Conservation (phyloP, 805 yeast species). For the Scheffersomyces lignosus region DNA sequence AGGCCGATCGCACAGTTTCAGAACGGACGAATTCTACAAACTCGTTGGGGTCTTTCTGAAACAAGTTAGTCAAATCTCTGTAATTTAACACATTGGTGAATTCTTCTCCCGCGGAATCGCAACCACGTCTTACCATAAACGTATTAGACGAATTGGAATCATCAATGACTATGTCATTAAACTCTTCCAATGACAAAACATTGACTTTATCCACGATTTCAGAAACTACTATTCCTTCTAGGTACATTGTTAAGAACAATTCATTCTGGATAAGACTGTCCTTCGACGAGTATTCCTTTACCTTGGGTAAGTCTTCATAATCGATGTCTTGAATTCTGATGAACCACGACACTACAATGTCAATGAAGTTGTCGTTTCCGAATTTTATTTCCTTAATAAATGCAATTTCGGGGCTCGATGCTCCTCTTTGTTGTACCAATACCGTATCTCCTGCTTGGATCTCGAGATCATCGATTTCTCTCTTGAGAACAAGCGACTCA, state of each 20-base stretch:
- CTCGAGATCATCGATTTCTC: slow-evolving; percentile 44
- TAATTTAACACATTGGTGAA: slow-evolving; percentile 42
- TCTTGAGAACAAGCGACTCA: slow-evolving; percentile 8
- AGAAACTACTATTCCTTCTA: slow-evolving; percentile 41
- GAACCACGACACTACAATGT: slow-evolving; percentile 49
- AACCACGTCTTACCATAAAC: slow-evolving; percentile 44
- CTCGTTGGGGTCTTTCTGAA: slow-evolving; percentile 23
- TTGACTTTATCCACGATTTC: slow-evolving; percentile 46
- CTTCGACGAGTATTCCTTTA: slow-evolving; percentile 11
- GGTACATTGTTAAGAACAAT: slow-evolving; percentile 53
- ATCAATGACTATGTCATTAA: slow-evolving; percentile 31
- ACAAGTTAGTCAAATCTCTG: slow-evolving; percentile 25
- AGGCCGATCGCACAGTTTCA: too few species aligned
- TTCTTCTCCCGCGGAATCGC: slow-evolving; percentile 33
- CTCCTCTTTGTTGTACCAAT: slow-evolving; percentile 35
- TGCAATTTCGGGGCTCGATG: slow-evolving; percentile 36
- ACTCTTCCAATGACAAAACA: slow-evolving; percentile 41
- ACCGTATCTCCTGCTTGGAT: slow-evolving; percentile 56
- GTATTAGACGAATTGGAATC: slow-evolving; percentile 30
- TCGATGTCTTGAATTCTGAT: slow-evolving; percentile 41
- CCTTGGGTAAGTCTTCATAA: slow-evolving; percentile 17
- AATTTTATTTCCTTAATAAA: slow-evolving; percentile 51
- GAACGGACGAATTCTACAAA: slow-evolving; percentile 33
- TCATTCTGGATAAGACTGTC: slow-evolving; percentile 39
- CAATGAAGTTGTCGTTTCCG: slow-evolving; percentile 51